phyloP scores from a whole-genome alignment of 805 yeast species.

The Candida ascalaphidarum region DNA sequence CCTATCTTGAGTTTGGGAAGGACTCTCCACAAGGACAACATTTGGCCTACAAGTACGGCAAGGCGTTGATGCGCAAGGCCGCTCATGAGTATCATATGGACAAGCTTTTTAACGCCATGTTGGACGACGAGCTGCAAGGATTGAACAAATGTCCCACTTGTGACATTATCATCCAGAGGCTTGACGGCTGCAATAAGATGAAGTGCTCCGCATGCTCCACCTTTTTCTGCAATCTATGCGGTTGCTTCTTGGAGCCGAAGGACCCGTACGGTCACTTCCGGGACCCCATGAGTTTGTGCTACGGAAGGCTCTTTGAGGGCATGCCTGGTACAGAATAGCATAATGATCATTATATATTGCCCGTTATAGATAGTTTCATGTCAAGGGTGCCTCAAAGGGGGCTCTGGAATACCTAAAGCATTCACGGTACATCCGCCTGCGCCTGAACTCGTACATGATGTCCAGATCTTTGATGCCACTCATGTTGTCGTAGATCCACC shows the following conservation, averaged over 20 bases:
- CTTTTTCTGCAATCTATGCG: constrained; percentile 50
- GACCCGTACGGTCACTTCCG: constrained; percentile 49
- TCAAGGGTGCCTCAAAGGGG: constrained; percentile 1
- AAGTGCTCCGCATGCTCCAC: constrained; percentile 41
- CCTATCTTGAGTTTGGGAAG: constrained; percentile 20
- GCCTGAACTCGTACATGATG: constrained; percentile 39
- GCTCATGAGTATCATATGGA: constrained; percentile 41
- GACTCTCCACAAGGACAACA: constrained; percentile 24
- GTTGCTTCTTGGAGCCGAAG: constrained; percentile 22
- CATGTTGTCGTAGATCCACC: constrained; percentile 46
- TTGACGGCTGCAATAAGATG: constrained; percentile 63
- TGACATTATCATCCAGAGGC: constrained; percentile 37
- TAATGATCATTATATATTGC: too few relatives aligned
- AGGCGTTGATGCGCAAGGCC: constrained; percentile 29
- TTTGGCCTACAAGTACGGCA: constrained; percentile 38
- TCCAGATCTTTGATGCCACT: constrained; percentile 34
- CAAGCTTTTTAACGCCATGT: constrained; percentile 33
- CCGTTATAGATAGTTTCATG: too few relatives aligned
- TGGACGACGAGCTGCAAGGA: constrained; percentile 32
- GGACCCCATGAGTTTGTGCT: constrained; percentile 34
- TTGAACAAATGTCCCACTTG: constrained; percentile 48
- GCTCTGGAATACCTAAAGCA: constrained; percentile 36
- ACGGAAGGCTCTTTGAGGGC: constrained; percentile 46
- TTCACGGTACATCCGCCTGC: constrained; percentile 48
- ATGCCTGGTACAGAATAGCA: constrained; percentile 24